Percentiles rank a stretch among this genome's conserved stretches.
These are phyloP conservation scores for Ploettnerulaceae sp. DNA, from an alignment of 2,329 filamentous ascomycete species.

Conservation along the genomic window DNA sequence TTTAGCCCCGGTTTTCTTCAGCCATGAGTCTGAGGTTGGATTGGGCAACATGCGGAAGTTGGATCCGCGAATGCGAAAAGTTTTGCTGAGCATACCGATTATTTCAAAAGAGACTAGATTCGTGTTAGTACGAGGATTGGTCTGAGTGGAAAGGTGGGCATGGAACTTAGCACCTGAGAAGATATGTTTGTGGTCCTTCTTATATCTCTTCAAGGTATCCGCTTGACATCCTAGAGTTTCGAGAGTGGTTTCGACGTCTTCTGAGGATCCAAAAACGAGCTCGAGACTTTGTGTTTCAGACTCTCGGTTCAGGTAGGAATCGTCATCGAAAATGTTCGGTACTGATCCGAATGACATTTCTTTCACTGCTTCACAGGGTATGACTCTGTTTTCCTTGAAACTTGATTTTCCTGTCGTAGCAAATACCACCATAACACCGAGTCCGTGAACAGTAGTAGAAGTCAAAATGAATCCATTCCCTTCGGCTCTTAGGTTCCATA, in stretches of 20 bases:
- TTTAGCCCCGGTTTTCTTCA: slow-evolving; percentile 34
- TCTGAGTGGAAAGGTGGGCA: not conserved
- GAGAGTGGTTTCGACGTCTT: slow-evolving; percentile 49
- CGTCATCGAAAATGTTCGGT: slow-evolving; percentile 49
- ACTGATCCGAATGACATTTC: slow-evolving; percentile 52
- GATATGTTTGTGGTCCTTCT: slow-evolving; percentile 31
- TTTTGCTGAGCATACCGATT: slow-evolving; percentile 51
- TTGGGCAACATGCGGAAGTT: slow-evolving; percentile 53
- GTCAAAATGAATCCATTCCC: slow-evolving; percentile 36
- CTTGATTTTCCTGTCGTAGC: slow-evolving; percentile 45
- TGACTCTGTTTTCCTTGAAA: slow-evolving; percentile 47
- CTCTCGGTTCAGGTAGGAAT: slow-evolving; percentile 35
- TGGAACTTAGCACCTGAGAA: slow-evolving; percentile 25
- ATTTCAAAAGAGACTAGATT: slow-evolving; percentile 51
- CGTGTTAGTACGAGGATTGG: slow-evolving; percentile 5
- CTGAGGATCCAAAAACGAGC: slow-evolving; percentile 45
- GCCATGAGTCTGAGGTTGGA: slow-evolving; percentile 51
- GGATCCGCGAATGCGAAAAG: slow-evolving; percentile 45
- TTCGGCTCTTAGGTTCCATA: slow-evolving; percentile 44
- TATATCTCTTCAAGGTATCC: slow-evolving; percentile 43
- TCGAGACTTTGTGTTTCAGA: slow-evolving; percentile 31
- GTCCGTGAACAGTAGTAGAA: slow-evolving; percentile 38
- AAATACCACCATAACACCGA: slow-evolving; percentile 52
- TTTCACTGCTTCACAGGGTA: slow-evolving; percentile 50
- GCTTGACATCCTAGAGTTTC: slow-evolving; percentile 50